Evolutionary conservation across 192 early-diverging fungal genomes (phyloP).

Genomic region (Coemansia furcata): DNA sequence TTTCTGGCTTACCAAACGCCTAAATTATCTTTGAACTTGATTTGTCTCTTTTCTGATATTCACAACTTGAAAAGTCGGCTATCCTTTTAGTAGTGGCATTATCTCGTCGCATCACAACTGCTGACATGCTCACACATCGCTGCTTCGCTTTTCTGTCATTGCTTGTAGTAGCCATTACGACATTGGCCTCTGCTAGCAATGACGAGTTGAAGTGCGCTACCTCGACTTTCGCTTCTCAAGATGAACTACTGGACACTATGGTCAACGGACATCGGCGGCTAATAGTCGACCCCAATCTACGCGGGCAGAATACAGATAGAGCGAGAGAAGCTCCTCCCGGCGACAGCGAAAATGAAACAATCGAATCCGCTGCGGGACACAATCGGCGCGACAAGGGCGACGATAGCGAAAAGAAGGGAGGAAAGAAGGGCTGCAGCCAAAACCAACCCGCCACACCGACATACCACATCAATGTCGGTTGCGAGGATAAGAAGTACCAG

Average conservation of each 20-base stretch:
- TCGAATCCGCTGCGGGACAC: background rate
- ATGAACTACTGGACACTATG: background rate
- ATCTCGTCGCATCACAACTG: background rate
- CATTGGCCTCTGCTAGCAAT: background rate
- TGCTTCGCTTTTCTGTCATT: background rate
- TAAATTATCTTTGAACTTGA: background rate
- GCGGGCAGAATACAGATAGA: background rate
- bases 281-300: background rate
- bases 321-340: background rate
- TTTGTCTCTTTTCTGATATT: background rate
- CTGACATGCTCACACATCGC: background rate
- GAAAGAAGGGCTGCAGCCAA: slow-evolving; percentile 12
- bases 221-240: background rate
- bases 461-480: slow-evolving; percentile 34
- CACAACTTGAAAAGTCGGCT: background rate
- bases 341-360: background rate
- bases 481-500: slow-evolving; percentile 28
- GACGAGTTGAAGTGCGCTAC: background rate
- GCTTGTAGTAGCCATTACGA: background rate
- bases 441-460: slow-evolving; percentile 25
- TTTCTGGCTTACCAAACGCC: background rate
- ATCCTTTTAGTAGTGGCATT: background rate
- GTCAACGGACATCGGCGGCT: background rate
- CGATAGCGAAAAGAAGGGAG: slow-evolving; percentile 7
- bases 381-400: background rate